Conservation (phyloP, 768 basidiomycete genomes). For the Boletus reticulatus region DNA sequence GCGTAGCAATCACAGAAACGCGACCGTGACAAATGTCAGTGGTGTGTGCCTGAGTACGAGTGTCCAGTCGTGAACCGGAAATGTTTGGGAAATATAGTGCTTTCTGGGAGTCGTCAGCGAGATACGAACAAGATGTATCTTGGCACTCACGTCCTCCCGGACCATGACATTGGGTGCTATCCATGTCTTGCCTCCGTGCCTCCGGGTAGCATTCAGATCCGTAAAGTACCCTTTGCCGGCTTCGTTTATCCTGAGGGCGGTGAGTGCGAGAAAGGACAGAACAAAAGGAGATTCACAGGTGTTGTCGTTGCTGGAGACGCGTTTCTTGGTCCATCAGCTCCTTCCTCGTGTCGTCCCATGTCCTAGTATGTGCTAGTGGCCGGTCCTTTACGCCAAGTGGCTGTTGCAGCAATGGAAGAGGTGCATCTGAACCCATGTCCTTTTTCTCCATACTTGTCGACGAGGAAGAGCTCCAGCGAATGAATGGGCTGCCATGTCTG, state of each 20-base stretch:
- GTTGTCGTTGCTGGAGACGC: conserved; percentile 66
- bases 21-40: conserved; percentile 73
- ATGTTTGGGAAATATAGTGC: conserved; percentile 91
- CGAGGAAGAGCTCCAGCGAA: conserved; percentile 23
- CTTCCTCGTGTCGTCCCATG: conserved; percentile 59
- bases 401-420: conserved; percentile 46
- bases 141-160: conserved; percentile 76
- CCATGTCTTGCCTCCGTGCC: conserved; percentile 93
- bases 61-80: conserved; percentile 63
- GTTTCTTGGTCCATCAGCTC: conserved; percentile 72
- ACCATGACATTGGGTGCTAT: conserved; percentile 88
- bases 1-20: conserved; percentile 76
- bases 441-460: conserved; percentile 2
- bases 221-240: conserved; percentile 84
- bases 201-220: conserved; percentile 76
- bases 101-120: conserved; percentile 51
- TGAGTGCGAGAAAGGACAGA: background rate
- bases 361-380: conserved; percentile 58
- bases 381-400: conserved; percentile 76
- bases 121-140: background rate
- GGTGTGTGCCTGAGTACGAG: conserved; percentile 60
- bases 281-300: conserved; percentile 39
- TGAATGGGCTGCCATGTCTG: conserved; percentile 4
- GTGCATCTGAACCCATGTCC: conserved; percentile 1
- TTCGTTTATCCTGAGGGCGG: conserved; percentile 48